Evolutionary conservation across 169 alveolate genomes (phyloP).

Genomic region (Cryptosporidium tyzzeri): DNA sequence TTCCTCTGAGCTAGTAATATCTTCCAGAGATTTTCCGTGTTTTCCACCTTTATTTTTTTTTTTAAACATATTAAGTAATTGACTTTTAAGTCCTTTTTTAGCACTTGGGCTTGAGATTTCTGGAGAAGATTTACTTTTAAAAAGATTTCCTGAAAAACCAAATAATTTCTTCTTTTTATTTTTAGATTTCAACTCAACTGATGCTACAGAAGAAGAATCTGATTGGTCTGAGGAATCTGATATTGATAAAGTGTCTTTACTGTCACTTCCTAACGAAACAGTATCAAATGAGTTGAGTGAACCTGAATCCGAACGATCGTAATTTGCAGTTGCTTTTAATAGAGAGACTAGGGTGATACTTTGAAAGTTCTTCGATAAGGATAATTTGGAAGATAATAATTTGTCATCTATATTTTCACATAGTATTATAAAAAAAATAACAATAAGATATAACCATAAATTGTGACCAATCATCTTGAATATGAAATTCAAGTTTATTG

Average conservation of each 20-base stretch:
- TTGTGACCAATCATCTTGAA: neutral
- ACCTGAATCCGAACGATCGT: neutral
- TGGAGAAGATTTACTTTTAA: neutral
- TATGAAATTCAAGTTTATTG: too few relatives aligned
- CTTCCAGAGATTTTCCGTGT: neutral
- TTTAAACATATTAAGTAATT: neutral
- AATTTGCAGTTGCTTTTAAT: neutral
- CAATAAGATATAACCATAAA: too few relatives aligned
- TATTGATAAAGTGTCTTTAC: neutral
- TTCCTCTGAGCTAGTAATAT: neutral
- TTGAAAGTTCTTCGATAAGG: too few relatives aligned
- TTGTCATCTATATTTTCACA: too few relatives aligned
- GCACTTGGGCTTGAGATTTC: neutral
- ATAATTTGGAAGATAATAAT: neutral
- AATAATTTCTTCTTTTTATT: neutral
- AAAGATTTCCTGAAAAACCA: neutral
- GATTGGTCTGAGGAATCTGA: neutral
- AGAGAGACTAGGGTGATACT: neutral
- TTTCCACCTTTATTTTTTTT: neutral
- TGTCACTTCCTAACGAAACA: neutral
- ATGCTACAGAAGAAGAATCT: neutral
- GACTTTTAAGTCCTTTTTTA: neutral
- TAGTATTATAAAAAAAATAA: too few relatives aligned
- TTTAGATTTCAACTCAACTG: neutral
- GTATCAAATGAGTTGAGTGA: neutral